A percentile compares a stretch with the other conserved stretches of the same genome.
phyloP scores from a whole-genome alignment of 2,329 filamentous ascomycete genomes.

The Diaporthe australafricana region DNA sequence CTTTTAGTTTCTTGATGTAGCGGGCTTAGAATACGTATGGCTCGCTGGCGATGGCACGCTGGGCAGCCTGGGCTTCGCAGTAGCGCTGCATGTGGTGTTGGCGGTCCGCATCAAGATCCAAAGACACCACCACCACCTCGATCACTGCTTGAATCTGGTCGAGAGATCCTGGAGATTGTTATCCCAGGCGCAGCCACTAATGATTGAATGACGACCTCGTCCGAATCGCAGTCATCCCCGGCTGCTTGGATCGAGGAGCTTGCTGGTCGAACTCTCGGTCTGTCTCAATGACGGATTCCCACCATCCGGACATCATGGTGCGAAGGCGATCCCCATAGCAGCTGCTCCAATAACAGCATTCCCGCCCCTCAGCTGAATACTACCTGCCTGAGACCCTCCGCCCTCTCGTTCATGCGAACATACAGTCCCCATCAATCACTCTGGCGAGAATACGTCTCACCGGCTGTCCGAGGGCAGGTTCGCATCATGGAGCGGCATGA shows the following conservation, averaged over 20 bases:
- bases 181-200: conserved; percentile 16
- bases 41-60: conserved; percentile 23
- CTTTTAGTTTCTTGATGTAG: not conserved
- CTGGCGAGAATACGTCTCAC: conserved; percentile 18
- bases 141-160: conserved; percentile 14
- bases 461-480: conserved; percentile 15
- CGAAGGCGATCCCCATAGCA: conserved; percentile 4
- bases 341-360: not conserved
- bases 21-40: not conserved
- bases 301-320: conserved; percentile 32
- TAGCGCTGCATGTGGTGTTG: conserved; percentile 34
- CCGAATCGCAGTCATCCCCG: not conserved
- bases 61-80: conserved; percentile 21
- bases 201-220: conserved; percentile 15
- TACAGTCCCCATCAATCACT: conserved; percentile 11
- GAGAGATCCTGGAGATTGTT: conserved; percentile 15
- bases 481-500: conserved; percentile 27
- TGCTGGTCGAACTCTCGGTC: conserved; percentile 23
- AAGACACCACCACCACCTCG: conserved; percentile 5
- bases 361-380: conserved; percentile 2
- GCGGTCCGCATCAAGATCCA: conserved; percentile 30
- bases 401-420: conserved; percentile 28
- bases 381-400: conserved; percentile 13
- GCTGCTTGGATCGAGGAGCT: conserved; percentile 21
- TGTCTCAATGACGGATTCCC: conserved; percentile 25